Percentiles rank a stretch among this genome's conserved stretches.
Evolutionary conservation across 768 basidiomycete species (phyloP).

Genomic region (Filobasidium wieringae): DNA sequence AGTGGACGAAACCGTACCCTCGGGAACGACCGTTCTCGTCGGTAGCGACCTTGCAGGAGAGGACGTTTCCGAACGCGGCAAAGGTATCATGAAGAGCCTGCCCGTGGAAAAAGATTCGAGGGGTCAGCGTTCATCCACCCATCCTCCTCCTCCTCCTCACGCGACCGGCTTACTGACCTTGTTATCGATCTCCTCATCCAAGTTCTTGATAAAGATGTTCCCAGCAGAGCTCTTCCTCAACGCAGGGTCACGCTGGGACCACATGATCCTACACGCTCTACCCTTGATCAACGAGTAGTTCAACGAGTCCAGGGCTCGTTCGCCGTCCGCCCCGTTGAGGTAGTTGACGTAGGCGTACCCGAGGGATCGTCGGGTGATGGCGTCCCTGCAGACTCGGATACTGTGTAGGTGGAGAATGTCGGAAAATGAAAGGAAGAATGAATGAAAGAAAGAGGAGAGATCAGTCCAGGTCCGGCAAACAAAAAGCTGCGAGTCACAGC

Average conservation of each 20-base stretch:
- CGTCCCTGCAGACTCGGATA: slow-evolving; percentile 99
- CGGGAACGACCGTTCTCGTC: slow-evolving; percentile 91
- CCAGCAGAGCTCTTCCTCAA: slow-evolving; percentile 99
- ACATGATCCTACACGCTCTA: slow-evolving; percentile 99
- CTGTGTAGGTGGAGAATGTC: slow-evolving; percentile 40
- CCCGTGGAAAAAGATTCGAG: neutral
- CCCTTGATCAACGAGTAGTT: slow-evolving; percentile 99
- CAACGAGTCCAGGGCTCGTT: slow-evolving; percentile 95
- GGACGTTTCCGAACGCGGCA: slow-evolving; percentile 93
- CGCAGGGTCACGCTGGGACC: slow-evolving; percentile 99
- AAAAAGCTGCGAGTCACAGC: neutral
- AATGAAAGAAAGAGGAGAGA: neutral
- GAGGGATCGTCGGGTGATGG: slow-evolving; percentile 96
- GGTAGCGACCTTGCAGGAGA: slow-evolving; percentile 97
- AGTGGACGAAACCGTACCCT: slow-evolving; percentile 98
- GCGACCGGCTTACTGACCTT: no score
- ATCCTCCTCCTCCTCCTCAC: slow-evolving; percentile 38
- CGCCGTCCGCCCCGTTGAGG: slow-evolving; percentile 90
- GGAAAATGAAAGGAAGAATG: neutral
- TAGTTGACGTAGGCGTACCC: slow-evolving; percentile 99
- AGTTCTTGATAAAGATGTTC: slow-evolving; percentile 99
- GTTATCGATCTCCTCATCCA: slow-evolving; percentile 95
- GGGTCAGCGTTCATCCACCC: neutral
- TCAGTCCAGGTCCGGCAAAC: neutral
- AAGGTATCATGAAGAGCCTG: slow-evolving; percentile 99